Percentiles rank a stretch among this genome's conserved stretches.
Evolutionary conservation across 495 filamentous ascomycete species (phyloP).

Genomic region (Penicillium chermesinum): DNA sequence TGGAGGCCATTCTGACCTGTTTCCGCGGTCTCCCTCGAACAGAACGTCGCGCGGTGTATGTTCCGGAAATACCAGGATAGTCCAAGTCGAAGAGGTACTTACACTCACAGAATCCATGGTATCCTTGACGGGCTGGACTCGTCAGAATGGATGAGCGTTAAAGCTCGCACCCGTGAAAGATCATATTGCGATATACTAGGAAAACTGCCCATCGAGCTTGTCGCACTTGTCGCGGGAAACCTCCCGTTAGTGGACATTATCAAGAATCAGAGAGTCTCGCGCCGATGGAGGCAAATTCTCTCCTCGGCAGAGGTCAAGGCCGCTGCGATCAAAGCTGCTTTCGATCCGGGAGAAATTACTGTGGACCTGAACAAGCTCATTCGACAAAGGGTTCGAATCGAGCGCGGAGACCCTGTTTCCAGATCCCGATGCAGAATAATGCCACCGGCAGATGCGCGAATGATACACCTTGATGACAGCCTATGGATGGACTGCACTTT

Average conservation of each 20-base stretch:
- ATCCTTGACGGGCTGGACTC: slow-evolving; percentile 25
- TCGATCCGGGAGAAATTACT: background rate
- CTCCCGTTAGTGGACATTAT: slow-evolving; percentile 24
- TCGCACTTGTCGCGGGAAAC: slow-evolving; percentile 18
- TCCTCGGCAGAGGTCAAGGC: slow-evolving; percentile 18
- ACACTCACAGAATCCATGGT: slow-evolving; percentile 20
- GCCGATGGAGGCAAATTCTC: slow-evolving; percentile 26
- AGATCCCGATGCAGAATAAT: background rate
- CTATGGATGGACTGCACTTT: no score
- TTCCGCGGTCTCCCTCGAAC: no score
- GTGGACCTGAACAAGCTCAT: background rate
- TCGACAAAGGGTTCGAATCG: background rate
- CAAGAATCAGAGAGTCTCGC: slow-evolving; percentile 28
- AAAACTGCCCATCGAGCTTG: slow-evolving; percentile 29
- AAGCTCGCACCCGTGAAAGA: slow-evolving; percentile 12
- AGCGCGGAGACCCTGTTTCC: slow-evolving; percentile 5
- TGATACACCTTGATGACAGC: background rate
- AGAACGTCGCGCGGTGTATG: no score
- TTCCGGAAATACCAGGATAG: no score
- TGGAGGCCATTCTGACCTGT: no score
- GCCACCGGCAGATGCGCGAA: background rate
- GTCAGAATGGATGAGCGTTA: slow-evolving; percentile 32
- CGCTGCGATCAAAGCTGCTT: slow-evolving; percentile 8
- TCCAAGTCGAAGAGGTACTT: no score
- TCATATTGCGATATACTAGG: slow-evolving; percentile 33